Evolutionary conservation across 2,329 filamentous ascomycete species (phyloP), one percentile per base, ranked within the genome.

Genomic region (Diaporthe amygdali): DNA sequence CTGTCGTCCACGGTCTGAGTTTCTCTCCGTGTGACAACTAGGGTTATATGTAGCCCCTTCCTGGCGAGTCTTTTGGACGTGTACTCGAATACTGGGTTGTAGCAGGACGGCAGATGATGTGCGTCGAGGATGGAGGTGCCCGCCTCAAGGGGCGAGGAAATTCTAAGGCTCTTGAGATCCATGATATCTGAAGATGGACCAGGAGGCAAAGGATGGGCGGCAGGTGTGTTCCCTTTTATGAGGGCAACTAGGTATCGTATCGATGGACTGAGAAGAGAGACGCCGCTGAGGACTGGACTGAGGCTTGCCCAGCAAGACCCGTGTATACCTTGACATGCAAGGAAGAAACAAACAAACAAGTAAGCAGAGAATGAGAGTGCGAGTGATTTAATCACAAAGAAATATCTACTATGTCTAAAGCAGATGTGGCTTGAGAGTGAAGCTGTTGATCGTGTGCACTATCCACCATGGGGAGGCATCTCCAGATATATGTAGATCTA

Each of bases 61-160:
- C 84, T 83, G 15, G 88, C 85, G 27, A 92, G 83, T 25, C 86
- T 84, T 73, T 82, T 83, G 0, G 90, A 90, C 17, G 85, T 83
- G 75, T 90, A 89, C 71, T 91, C 89, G 37, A 92, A 84, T 32
- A 89, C 89, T 5, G 84, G 83, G 14, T 81, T 84, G 68, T 91
- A 78, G 52, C 84, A 82, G n/a, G 84, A 79, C 2, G 90, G 89
- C n/a, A 92, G 83, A 71, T 87, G 85, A 74, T 89, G 85, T 41
- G 83, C 82, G 75, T 91, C 87, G 71, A 90, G 85, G 68, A 91
- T 82, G 25, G 89, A 91, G 51, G 83, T 82, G 22, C 89, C 89
- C 34, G 90, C 89, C 82, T 91, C 90, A 70, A 92, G 84, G 17
- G 90, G 90, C 63, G 88, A 86, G 1, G 90, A 91, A 76, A 92